Evolutionary conservation across 768 basidiomycete species (phyloP), one percentile per base, ranked within the genome.

Genomic region (Xerocomellus intermedius): DNA sequence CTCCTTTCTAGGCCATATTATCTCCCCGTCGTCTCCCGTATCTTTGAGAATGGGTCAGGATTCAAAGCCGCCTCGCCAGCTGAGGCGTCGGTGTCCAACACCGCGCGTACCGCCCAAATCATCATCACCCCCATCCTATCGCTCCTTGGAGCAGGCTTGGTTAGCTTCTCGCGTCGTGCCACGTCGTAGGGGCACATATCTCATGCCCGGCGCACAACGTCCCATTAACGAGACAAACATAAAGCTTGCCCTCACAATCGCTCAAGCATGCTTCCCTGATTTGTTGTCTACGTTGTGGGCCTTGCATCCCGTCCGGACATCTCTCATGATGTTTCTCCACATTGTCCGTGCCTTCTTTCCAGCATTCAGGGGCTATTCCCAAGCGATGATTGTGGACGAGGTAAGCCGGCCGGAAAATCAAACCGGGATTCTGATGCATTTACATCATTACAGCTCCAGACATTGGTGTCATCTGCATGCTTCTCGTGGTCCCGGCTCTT

Each of bases 351-450:
- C 89, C 57, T 73, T 87, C 55, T 84, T 91, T 65, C 90, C 90
- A 35, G 91, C 89, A 10, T 87, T 88, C 70, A 82, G 88, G 72
- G 86, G 88, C 57, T 92, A 90, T 75, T 91, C 91, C 9, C 91
- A 92, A 78, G 89, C 89, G 50, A 73, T 89, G 69, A 88, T 92
- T 61, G 84, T 92, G 60, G 86, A 93, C 72, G 89, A 93, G 81
- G 90, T 87, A 50, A 33, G 84, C 70, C 37, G 52, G 22, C 47
- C 53, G 38, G 48, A 50, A 57, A 57, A 57, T 60, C 26, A 33
- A 56, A 32, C 45, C 37, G 33, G 50, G 54, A 19, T n/a, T 21
- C 36, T 49, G 30, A 49, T 41, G 8, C 44, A 56, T 36, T 41
- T 44, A 33, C 32, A 7, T 33, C 48, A 26, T 21, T 55, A 42